Evolutionary conservation across 768 basidiomycete species (phyloP).

Genomic region (Boletus vinaceobasis): DNA sequence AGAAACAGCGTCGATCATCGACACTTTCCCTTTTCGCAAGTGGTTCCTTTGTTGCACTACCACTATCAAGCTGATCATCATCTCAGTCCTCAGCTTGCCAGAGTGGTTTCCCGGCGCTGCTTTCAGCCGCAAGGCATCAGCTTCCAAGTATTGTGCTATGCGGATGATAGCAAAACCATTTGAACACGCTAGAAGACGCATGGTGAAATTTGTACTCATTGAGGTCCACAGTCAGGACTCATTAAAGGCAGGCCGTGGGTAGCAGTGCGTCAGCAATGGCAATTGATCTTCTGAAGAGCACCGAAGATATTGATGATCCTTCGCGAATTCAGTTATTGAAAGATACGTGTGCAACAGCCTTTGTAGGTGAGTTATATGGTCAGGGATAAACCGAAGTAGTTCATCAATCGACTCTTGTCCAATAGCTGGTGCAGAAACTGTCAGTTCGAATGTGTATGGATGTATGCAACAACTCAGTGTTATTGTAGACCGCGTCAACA

Average conservation of each 20-base stretch:
- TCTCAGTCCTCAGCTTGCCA: constrained; percentile 22
- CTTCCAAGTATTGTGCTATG: constrained; percentile 2
- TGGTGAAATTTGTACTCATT: constrained; percentile 1
- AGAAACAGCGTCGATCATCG: constrained; percentile 12
- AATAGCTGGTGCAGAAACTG: constrained; percentile 21
- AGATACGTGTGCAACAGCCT: constrained; percentile 9
- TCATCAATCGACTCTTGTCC: neutral
- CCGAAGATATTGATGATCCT: neutral
- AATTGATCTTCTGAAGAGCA: constrained; percentile 3
- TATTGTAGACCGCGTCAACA: constrained; percentile 6
- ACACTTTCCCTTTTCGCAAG: constrained; percentile 23
- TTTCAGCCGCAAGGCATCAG: constrained; percentile 25
- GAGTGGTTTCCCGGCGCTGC: constrained; percentile 22
- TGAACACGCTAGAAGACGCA: constrained; percentile 8
- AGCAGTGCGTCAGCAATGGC: constrained; percentile 13
- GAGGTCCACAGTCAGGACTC: neutral
- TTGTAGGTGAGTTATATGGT: constrained; percentile 13
- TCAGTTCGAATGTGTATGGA: neutral
- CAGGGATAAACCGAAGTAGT: neutral
- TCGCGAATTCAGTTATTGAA: constrained; percentile 11
- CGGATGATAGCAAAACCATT: constrained; percentile 17
- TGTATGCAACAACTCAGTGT: neutral
- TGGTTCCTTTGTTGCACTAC: neutral
- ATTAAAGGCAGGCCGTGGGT: constrained; percentile 8
- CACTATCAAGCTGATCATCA: neutral